phyloP scores from a whole-genome alignment of 2,329 filamentous ascomycete species.

The Cytospora piceicola region DNA sequence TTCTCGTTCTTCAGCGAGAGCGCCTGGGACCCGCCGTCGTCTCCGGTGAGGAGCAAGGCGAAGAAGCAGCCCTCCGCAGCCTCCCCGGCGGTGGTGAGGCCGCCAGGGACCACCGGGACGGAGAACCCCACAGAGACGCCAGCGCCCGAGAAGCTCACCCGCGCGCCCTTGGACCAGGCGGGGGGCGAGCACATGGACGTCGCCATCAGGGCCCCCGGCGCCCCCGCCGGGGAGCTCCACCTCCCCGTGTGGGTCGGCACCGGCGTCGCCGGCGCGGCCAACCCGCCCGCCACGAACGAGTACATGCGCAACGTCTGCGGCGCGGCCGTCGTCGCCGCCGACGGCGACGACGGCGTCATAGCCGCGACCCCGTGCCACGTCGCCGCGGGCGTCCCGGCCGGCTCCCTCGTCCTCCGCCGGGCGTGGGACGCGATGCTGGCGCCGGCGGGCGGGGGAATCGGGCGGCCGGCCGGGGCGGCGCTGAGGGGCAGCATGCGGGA shows the following conservation, averaged over 20 bases:
- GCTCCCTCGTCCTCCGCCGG: conserved; percentile 51
- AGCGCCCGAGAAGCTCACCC: background rate
- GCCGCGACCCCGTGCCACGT: conserved; percentile 55
- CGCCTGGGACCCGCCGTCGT: conserved; percentile 34
- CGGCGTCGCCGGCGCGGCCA: conserved; percentile 34
- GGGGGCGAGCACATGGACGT: conserved; percentile 34
- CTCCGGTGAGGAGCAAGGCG: conserved; percentile 20
- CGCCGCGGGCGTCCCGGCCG: conserved; percentile 52
- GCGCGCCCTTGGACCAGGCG: conserved; percentile 14
- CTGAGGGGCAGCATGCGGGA: conserved; percentile 49
- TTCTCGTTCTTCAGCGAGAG: conserved; percentile 52
- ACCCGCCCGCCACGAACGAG: conserved; percentile 47
- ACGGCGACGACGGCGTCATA: conserved; percentile 39
- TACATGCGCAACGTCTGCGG: conserved; percentile 53
- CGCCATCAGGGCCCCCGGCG: conserved; percentile 37
- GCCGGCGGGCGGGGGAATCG: conserved; percentile 37
- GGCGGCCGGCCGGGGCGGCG: conserved; percentile 37
- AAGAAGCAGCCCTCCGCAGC: conserved; percentile 20
- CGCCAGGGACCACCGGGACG: background rate
- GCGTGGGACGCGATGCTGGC: conserved; percentile 57
- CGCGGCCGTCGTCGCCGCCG: conserved; percentile 38
- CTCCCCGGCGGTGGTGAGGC: background rate
- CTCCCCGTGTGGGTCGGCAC: conserved; percentile 54
- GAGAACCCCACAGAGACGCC: background rate
- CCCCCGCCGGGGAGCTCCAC: conserved; percentile 32